Evolutionary conservation across 164 flowering plant genomes (phyloP), one percentile per base, ranked within the genome.

Genomic region (Malania oleifera): DNA sequence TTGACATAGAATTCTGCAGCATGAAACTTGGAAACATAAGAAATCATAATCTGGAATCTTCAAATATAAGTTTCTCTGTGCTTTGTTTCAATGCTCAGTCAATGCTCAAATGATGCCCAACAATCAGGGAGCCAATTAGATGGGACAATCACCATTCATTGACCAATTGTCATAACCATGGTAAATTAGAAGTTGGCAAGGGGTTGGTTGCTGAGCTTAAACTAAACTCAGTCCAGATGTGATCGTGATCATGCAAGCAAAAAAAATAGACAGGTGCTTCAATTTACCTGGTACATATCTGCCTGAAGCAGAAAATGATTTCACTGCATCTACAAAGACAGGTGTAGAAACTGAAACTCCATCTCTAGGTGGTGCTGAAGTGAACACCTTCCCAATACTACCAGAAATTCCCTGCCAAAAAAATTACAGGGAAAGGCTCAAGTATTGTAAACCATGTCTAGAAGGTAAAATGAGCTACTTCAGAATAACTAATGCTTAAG

Each of bases 201-300:
- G 35, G 9, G 9, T 31, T 4, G 9, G 35, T 31, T 31, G 35
- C 35, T 4, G 35, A 4, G 6, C 9, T 9, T 31, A 31, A 31
- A 4, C 4, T 9, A 31, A 31, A 4, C 35, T n/a, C n/a, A n/a
- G n/a, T n/a, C n/a, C n/a, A n/a, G n/a, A 31, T 31, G 35, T 31
- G 9, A 31, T 31, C 4, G 9, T 4, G 9, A 4, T 4, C 35
- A 4, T 31, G 22, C 13, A 46, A 47, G 19, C 3, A 55, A n/a
- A 48, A 4, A 3, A n/a, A 24, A 11, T 23, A 13, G 9, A 50
- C 31, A 23, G 5, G 35, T 10, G 4, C 9, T 31, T 12, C 1
- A 7, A 9, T 27, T 63, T 56, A 79, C 83, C 83, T 41, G 73
- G 58, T 37, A 60, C 45, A 13, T 40, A 44, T 66, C 66, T 44